Evolutionary conservation across 2,329 filamentous ascomycete species (phyloP).

Genomic region (Neonectria magnoliae): DNA sequence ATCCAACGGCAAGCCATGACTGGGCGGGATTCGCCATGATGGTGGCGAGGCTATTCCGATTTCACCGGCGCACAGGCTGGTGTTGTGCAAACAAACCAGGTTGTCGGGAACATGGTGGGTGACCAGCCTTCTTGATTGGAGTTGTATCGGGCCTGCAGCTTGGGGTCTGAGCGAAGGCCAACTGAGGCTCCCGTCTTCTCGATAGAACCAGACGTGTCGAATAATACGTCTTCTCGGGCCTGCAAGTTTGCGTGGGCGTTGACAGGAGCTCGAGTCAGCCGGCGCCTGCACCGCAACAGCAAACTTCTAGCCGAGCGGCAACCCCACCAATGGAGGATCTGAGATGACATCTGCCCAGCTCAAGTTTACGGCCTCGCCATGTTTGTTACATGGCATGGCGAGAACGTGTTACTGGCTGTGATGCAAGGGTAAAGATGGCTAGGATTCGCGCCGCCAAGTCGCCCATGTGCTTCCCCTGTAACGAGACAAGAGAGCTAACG

Average conservation of each 20-base stretch:
- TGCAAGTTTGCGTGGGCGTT: background rate
- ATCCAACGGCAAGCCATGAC: background rate
- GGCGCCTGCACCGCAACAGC: background rate
- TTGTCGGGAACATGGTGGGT: constrained; percentile 3
- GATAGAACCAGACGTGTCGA: background rate
- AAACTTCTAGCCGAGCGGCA: background rate
- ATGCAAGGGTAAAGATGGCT: background rate
- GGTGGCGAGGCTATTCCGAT: background rate
- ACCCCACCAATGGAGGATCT: background rate
- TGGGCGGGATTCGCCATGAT: background rate
- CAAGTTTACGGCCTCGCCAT: background rate
- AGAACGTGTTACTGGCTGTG: background rate
- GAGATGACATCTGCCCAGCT: background rate
- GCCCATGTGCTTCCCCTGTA: background rate
- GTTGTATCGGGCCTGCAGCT: background rate
- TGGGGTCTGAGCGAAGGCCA: background rate
- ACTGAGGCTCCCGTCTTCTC: background rate
- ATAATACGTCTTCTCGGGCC: background rate
- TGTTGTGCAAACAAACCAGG: constrained; percentile 19
- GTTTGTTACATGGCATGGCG: background rate
- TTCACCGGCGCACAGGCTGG: background rate
- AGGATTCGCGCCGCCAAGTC: background rate
- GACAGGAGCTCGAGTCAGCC: background rate
- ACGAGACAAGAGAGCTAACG: background rate
- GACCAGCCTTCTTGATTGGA: background rate